Conservation (phyloP, 805 yeast genomes). For the Candida ficus region DNA sequence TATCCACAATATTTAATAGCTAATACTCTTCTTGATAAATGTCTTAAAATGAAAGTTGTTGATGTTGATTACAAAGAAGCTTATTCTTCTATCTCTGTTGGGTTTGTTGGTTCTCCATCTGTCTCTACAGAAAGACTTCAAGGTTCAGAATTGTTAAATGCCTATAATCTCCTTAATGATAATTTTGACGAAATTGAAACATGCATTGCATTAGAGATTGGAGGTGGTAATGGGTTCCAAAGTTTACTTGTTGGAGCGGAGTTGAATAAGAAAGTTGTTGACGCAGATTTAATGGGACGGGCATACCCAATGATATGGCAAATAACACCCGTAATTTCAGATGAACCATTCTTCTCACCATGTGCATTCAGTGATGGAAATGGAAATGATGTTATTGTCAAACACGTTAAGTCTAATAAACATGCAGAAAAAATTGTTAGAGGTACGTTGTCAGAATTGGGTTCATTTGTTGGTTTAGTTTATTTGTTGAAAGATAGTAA, state of each 20-base stretch:
- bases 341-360: slow-evolving; percentile 21
- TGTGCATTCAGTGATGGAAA: slow-evolving; percentile 35
- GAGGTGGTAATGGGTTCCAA: slow-evolving; percentile 39
- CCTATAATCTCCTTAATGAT: slow-evolving; percentile 23
- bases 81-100: slow-evolving; percentile 25
- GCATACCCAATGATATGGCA: slow-evolving; percentile 27
- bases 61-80: slow-evolving; percentile 31
- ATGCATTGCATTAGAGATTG: slow-evolving; percentile 37
- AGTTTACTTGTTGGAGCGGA: slow-evolving; percentile 12
- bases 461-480: slow-evolving; percentile 33
- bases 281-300: slow-evolving; percentile 36
- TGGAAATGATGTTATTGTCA: slow-evolving; percentile 31
- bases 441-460: slow-evolving; percentile 38
- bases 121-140: slow-evolving; percentile 28
- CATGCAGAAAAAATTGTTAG: slow-evolving; percentile 32
- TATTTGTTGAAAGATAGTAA: slow-evolving; percentile 24
- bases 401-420: slow-evolving; percentile 22
- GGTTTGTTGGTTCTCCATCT: slow-evolving; percentile 23
- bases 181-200: slow-evolving; percentile 26
- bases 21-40: slow-evolving; percentile 29
- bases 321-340: slow-evolving; percentile 24
- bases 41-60: slow-evolving; percentile 31
- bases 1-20: slow-evolving; percentile 34
- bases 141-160: slow-evolving; percentile 34
- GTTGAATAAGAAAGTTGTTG: slow-evolving; percentile 30